These are phyloP conservation scores for Aspergillus sp. DNA, from an alignment of 2,329 filamentous ascomycete genomes.

Conservation along the genomic window DNA sequence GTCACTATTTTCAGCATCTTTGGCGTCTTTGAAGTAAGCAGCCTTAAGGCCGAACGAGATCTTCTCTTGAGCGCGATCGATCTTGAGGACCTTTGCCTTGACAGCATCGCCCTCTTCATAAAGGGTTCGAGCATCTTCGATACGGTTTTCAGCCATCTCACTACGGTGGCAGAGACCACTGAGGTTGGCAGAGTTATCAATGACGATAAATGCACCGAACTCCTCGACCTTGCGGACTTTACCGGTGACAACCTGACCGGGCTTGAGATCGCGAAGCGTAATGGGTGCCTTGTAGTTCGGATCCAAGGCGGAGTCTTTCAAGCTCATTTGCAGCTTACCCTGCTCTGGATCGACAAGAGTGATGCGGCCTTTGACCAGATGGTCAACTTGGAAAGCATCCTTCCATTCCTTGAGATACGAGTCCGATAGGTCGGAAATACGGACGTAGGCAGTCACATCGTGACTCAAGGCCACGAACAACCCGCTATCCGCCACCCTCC, in stretches of 20 bases:
- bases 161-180: slow-evolving; percentile 88
- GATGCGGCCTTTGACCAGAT: slow-evolving; percentile 83
- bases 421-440: slow-evolving; percentile 83
- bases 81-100: slow-evolving; percentile 76
- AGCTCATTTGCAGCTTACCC: slow-evolving; percentile 70
- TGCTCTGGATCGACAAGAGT: slow-evolving; percentile 59
- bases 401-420: slow-evolving; percentile 94
- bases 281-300: slow-evolving; percentile 65
- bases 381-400: slow-evolving; percentile 73
- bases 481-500: slow-evolving; percentile 80
- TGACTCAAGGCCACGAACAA: slow-evolving; percentile 79
- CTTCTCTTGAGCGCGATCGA: slow-evolving; percentile 66
- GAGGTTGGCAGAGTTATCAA: slow-evolving; percentile 79
- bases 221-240: slow-evolving; percentile 90
- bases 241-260: slow-evolving; percentile 75
- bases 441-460: slow-evolving; percentile 71
- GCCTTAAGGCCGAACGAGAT: slow-evolving; percentile 90
- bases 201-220: slow-evolving; percentile 86
- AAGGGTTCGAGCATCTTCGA: slow-evolving; percentile 78
- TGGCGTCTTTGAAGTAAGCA: slow-evolving; percentile 67
- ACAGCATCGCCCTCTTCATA: slow-evolving; percentile 89
- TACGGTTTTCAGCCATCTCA: slow-evolving; percentile 76
- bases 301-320: slow-evolving; percentile 79
- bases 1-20: slow-evolving; percentile 40
- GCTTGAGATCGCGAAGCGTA: slow-evolving; percentile 67